These are phyloP conservation scores for Annona cherimola DNA, from an alignment of 164 flowering plant genomes.

Conservation along the genomic window DNA sequence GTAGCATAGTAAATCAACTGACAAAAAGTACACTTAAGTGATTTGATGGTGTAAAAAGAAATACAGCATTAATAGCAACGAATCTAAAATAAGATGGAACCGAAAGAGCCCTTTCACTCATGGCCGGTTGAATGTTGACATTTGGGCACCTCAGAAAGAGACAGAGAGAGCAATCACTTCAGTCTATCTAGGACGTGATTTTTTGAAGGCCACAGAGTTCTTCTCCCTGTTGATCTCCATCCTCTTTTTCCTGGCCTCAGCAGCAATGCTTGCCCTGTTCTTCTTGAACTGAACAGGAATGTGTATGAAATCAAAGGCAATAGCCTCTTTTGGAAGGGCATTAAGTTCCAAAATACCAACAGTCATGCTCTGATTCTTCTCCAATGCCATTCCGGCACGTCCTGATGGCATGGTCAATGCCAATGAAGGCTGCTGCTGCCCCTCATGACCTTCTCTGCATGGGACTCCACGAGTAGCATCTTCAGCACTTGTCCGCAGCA, in stretches of 20 bases:
- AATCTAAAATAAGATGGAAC: too few relatives aligned
- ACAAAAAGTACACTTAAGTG: too few relatives aligned
- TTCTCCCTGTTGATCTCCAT: conserved; percentile 28
- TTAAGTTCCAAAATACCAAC: conserved; percentile 32
- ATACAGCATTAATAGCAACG: too few relatives aligned
- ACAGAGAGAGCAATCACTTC: too few relatives aligned
- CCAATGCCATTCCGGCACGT: background rate
- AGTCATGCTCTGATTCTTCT: conserved; percentile 9
- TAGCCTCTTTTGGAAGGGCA: conserved; percentile 12
- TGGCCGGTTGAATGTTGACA: too few relatives aligned
- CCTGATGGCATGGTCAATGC: background rate
- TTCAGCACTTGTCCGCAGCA: background rate
- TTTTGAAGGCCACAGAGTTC: conserved; percentile 8
- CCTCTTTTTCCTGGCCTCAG: conserved; percentile 43
- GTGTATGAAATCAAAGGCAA: background rate
- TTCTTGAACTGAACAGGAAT: conserved; percentile 5
- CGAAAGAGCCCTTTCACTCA: too few relatives aligned
- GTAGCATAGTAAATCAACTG: too few relatives aligned
- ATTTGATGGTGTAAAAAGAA: too few relatives aligned
- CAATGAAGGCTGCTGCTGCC: background rate
- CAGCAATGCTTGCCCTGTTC: conserved; percentile 21
- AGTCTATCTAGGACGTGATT: background rate
- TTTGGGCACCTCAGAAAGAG: too few relatives aligned
- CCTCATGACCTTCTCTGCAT: background rate
- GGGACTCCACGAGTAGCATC: background rate